Evolutionary conservation across 176 grass and related monocot genomes (phyloP).

Genomic region (Hsuehochloa calcarea): DNA sequence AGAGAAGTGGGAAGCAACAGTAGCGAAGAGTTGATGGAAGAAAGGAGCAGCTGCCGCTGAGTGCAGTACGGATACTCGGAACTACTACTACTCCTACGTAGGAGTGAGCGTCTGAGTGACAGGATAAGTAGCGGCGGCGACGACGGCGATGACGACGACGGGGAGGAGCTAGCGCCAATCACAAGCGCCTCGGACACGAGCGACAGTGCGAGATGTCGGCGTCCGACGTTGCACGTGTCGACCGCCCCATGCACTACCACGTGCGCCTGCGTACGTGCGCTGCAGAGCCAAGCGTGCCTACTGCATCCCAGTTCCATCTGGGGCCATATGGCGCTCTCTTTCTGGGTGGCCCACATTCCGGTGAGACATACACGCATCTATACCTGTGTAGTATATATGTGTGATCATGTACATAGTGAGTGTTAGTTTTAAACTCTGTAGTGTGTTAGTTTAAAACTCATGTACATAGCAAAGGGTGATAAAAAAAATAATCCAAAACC

Average conservation of each 20-base stretch:
- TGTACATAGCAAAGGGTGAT: not conserved
- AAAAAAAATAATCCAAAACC: not conserved
- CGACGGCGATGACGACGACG: not conserved
- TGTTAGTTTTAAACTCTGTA: too few relatives aligned
- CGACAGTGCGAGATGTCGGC: constrained; percentile 26
- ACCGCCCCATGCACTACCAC: constrained; percentile 22
- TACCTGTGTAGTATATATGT: not conserved
- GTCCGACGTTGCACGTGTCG: constrained; percentile 43
- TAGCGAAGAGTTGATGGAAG: not conserved
- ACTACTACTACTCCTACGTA: not conserved
- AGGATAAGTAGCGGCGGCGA: not conserved
- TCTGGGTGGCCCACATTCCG: not conserved
- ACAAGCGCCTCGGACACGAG: constrained; percentile 9
- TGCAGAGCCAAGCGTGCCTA: not conserved
- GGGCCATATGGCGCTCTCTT: not conserved
- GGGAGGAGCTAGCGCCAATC: not conserved
- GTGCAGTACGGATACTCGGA: not conserved
- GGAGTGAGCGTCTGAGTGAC: not conserved
- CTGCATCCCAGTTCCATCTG: not conserved
- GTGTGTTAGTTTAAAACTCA: not conserved
- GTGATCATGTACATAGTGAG: too few relatives aligned
- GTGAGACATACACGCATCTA: not conserved
- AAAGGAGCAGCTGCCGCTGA: not conserved
- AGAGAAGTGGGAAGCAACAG: not conserved
- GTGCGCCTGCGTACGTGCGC: constrained; percentile 31